A percentile compares a stretch with the other conserved stretches of the same genome.
Evolutionary conservation across 768 basidiomycete species (phyloP).

Genomic region (Lanmaoa rubissima): DNA sequence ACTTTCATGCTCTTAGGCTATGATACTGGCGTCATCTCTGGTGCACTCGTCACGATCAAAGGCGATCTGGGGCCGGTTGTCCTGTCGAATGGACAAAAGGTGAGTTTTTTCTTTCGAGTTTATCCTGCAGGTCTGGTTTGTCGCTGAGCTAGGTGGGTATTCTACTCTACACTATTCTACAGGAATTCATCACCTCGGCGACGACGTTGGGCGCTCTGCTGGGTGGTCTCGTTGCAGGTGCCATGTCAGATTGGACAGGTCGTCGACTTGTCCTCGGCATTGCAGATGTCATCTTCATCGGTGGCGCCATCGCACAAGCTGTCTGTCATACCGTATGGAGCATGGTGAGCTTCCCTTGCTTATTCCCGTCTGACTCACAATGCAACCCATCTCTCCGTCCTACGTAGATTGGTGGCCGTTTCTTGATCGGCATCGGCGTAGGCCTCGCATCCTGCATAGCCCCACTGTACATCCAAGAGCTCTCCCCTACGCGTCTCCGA

Average conservation of each 20-base stretch:
- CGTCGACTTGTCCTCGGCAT: slow-evolving; percentile 61
- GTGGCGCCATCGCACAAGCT: slow-evolving; percentile 70
- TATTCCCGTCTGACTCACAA: neutral
- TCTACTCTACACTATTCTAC: neutral
- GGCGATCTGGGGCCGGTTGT: slow-evolving; percentile 57
- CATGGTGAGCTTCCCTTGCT: slow-evolving; percentile 46
- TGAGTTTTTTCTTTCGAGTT: slow-evolving; percentile 13
- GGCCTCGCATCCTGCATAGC: slow-evolving; percentile 77
- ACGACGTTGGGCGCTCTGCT: slow-evolving; percentile 77
- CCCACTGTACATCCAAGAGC: slow-evolving; percentile 81
- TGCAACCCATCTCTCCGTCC: neutral
- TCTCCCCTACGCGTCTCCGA: slow-evolving; percentile 69
- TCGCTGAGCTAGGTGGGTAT: neutral
- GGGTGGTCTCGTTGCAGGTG: slow-evolving; percentile 69
- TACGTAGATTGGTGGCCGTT: slow-evolving; percentile 61
- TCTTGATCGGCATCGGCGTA: slow-evolving; percentile 73
- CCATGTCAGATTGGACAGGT: slow-evolving; percentile 70
- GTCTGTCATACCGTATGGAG: slow-evolving; percentile 66
- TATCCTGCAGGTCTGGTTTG: neutral
- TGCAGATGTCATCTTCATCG: slow-evolving; percentile 72
- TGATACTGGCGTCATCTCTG: slow-evolving; percentile 79
- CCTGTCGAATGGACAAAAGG: slow-evolving; percentile 65
- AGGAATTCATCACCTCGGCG: slow-evolving; percentile 80
- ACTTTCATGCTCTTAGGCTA: slow-evolving; percentile 48
- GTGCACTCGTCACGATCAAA: slow-evolving; percentile 73